These are phyloP conservation scores for Crithidia acanthocephali DNA, from an alignment of 208 protist species.

Conservation along the genomic window DNA sequence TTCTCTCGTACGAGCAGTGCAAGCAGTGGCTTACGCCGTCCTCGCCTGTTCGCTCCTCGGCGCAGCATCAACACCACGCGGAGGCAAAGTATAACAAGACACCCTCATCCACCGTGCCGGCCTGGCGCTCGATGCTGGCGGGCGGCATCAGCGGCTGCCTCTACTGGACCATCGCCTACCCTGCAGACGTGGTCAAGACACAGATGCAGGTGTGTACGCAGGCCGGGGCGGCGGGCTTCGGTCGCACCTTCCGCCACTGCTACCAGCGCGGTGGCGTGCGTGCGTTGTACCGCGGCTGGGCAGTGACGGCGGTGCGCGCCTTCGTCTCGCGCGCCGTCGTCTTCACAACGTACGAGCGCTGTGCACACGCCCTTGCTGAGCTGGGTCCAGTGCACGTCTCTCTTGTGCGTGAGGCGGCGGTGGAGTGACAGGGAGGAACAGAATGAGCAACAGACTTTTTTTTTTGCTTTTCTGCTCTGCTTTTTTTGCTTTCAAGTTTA, in stretches of 20 bases:
- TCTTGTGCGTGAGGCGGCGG: neutral
- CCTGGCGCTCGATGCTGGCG: slow-evolving; percentile 66
- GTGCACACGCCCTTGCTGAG: neutral
- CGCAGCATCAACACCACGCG: neutral
- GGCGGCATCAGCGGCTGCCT: slow-evolving; percentile 73
- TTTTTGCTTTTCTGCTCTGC: too few relatives aligned
- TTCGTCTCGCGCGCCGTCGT: slow-evolving; percentile 63
- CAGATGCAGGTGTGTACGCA: slow-evolving; percentile 72
- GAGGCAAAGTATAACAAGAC: too few relatives aligned
- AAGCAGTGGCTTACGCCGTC: slow-evolving; percentile 38
- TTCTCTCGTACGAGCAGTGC: slow-evolving; percentile 70
- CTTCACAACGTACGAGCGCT: slow-evolving; percentile 56
- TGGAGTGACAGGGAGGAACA: neutral
- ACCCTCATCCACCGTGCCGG: too few relatives aligned
- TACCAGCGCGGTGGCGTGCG: slow-evolving; percentile 57
- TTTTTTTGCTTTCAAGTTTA: too few relatives aligned
- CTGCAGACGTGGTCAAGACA: slow-evolving; percentile 86
- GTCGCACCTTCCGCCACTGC: slow-evolving; percentile 26
- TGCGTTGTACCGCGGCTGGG: slow-evolving; percentile 72
- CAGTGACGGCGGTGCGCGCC: slow-evolving; percentile 56
- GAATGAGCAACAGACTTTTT: neutral
- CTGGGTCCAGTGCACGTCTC: neutral
- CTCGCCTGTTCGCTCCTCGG: neutral
- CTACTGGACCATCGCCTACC: slow-evolving; percentile 87
- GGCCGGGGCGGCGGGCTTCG: slow-evolving; percentile 27